Base-by-base conservation (phyloP, 2,329 filamentous ascomycete genomes). In the Colletotrichum tropicale region DNA sequence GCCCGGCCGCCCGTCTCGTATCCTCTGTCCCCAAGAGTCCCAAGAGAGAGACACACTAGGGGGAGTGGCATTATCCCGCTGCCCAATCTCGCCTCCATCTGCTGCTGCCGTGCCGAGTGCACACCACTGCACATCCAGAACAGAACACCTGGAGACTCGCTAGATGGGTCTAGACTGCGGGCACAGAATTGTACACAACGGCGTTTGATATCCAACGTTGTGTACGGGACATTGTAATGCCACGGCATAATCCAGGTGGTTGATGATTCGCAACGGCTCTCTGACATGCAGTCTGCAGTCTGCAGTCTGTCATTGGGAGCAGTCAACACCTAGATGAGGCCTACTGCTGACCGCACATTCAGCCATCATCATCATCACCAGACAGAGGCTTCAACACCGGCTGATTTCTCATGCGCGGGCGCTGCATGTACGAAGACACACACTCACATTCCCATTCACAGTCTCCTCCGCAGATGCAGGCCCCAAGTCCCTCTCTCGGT, bases 1-100 rank as follows among this genome's bases (percentile, higher is more conserved):
- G 73, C 73, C 48, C 28, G 70, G 70, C n/a, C 73, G 62, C 64
- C 70, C 30, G 26, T 62, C 73, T 73, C 73, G 70, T 75, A 73
- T 75, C 64, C 70, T 64, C 55, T 70, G 52, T 18, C 24, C 62
- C 43, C 32, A 34, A 21, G 38, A 18, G 30, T 52, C 43, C 43
- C n/a, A 52, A 48, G 43, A 48, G n/a, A 28, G 32, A 16, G 34
- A 15, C 6, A 61, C 52, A 56, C 4, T 13, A 9, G n/a, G 16
- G 60, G 62, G 62, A 36, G 73, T 75, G 73, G 38, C 24, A 28
- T 34, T 67, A 75, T 72, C 73, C 55, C 55, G 13, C 26, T 62
- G 13, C 21, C 64, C 69, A 75, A 75, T 75, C 64, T 73, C 73
- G 69, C 62, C 43, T 43, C 30, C n/a, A 36, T 56, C 36, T 32